These are phyloP conservation scores for Aureobasidium sp. DNA, from an alignment of 2,329 filamentous ascomycete genomes.

Conservation along the genomic window DNA sequence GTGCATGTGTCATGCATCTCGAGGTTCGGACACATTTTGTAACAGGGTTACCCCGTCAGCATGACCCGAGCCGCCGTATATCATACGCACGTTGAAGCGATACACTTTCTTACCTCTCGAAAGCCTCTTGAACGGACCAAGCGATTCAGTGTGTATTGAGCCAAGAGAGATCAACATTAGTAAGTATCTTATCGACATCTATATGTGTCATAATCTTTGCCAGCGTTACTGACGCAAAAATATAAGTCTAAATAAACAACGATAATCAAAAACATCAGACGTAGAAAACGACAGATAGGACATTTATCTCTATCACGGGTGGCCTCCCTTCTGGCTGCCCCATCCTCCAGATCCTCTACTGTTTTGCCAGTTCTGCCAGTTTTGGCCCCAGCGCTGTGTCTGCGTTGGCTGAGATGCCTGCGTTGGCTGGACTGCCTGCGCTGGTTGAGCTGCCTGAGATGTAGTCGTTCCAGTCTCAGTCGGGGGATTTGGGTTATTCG, in stretches of 20 bases:
- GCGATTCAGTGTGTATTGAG: not conserved
- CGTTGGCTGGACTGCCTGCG: no score
- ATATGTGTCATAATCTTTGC: not conserved
- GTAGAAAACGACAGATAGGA: not conserved
- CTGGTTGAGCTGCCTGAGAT: not conserved
- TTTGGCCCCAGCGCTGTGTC: not conserved
- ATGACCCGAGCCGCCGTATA: not conserved
- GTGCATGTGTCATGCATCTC: not conserved
- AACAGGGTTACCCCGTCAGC: not conserved
- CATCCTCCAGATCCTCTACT: not conserved
- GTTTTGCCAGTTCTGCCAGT: not conserved
- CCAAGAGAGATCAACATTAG: not conserved
- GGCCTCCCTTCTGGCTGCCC: not conserved
- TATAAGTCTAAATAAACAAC: not conserved
- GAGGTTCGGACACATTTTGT: not conserved
- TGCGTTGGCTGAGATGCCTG: not conserved
- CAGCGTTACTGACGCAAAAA: not conserved
- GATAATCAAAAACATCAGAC: not conserved
- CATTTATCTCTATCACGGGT: not conserved
- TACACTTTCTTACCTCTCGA: not conserved
- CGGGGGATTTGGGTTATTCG: not conserved
- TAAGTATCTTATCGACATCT: not conserved
- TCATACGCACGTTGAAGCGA: not conserved
- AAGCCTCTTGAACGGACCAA: not conserved
- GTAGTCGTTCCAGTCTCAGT: not conserved